These are phyloP conservation scores for Tetrapisispora pingtungensis DNA, from an alignment of 805 yeast species.

Conservation along the genomic window DNA sequence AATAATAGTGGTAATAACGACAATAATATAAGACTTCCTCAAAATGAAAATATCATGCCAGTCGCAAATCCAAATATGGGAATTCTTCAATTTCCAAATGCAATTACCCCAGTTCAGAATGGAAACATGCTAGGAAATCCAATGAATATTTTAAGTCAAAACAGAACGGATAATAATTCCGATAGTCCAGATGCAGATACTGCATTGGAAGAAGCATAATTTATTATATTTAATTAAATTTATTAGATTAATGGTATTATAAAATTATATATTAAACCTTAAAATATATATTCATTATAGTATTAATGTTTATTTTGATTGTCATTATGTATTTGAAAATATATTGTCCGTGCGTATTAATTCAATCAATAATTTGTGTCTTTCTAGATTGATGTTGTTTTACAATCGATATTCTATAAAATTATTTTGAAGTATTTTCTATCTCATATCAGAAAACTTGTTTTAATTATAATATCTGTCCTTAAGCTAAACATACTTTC, in stretches of 20 bases:
- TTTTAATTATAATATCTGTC: too few relatives aligned
- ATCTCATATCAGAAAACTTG: too few relatives aligned
- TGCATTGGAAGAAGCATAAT: constrained; percentile 7
- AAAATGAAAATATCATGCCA: constrained; percentile 10
- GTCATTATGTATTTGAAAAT: background rate
- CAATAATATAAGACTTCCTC: constrained; percentile 1
- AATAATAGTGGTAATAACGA: too few relatives aligned
- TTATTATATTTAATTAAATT: background rate
- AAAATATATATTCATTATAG: background rate
- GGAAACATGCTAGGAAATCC: constrained; percentile 1
- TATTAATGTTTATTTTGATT: background rate
- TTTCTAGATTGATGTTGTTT: too few relatives aligned
- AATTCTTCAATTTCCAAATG: constrained; percentile 17
- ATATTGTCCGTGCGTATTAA: background rate
- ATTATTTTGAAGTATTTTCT: too few relatives aligned
- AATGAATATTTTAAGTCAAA: constrained; percentile 6
- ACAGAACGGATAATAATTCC: constrained; percentile 15
- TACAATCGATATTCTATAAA: too few relatives aligned
- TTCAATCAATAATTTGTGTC: too few relatives aligned
- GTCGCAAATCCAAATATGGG: constrained; percentile 21
- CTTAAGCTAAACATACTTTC: background rate
- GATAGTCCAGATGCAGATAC: constrained; percentile 24
- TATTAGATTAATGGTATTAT: background rate
- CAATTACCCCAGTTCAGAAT: background rate
- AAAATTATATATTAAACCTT: too few relatives aligned